A percentile compares a stretch with the other conserved stretches of the same genome.
These are phyloP conservation scores for Brettanomyces naardenensis DNA, from an alignment of 805 yeast species.

Conservation along the genomic window DNA sequence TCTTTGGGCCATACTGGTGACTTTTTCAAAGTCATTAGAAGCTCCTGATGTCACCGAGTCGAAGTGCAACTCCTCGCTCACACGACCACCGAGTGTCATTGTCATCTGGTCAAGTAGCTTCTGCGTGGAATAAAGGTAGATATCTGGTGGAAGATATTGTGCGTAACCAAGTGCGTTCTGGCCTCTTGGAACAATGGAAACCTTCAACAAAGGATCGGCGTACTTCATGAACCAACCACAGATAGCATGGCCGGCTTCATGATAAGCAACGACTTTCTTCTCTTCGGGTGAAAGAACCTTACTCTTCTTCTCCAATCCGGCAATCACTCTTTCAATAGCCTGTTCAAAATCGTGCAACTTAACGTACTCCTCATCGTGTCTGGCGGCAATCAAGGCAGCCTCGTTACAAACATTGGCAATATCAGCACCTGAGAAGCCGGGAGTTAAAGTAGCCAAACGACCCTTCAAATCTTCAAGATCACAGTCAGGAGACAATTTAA, in stretches of 20 bases:
- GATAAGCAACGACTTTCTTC: slow-evolving; percentile 82
- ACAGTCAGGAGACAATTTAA: slow-evolving; percentile 38
- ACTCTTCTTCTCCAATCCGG: slow-evolving; percentile 86
- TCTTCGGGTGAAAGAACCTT: slow-evolving; percentile 73
- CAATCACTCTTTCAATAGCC: slow-evolving; percentile 91
- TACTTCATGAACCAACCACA: slow-evolving; percentile 87
- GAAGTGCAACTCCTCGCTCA: slow-evolving; percentile 84
- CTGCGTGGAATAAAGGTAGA: slow-evolving; percentile 65
- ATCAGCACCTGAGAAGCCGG: slow-evolving; percentile 95
- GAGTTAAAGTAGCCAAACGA: slow-evolving; percentile 82
- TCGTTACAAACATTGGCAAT: slow-evolving; percentile 93
- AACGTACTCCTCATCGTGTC: slow-evolving; percentile 57
- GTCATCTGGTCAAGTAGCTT: slow-evolving; percentile 80
- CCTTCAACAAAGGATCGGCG: slow-evolving; percentile 89
- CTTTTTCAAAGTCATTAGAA: slow-evolving; percentile 85
- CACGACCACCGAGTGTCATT: slow-evolving; percentile 93
- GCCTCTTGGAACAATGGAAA: slow-evolving; percentile 92
- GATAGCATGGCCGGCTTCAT: slow-evolving; percentile 95
- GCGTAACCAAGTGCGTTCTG: slow-evolving; percentile 96
- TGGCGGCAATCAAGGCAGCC: slow-evolving; percentile 89
- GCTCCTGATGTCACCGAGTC: slow-evolving; percentile 88
- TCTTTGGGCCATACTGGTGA: slow-evolving; percentile 78
- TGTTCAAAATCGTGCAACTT: slow-evolving; percentile 72
- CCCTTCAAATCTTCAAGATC: slow-evolving; percentile 63
- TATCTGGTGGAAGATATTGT: slow-evolving; percentile 87